Evolutionary conservation across 805 yeast species (phyloP).

Genomic region (Isabelozyma gotoi): DNA sequence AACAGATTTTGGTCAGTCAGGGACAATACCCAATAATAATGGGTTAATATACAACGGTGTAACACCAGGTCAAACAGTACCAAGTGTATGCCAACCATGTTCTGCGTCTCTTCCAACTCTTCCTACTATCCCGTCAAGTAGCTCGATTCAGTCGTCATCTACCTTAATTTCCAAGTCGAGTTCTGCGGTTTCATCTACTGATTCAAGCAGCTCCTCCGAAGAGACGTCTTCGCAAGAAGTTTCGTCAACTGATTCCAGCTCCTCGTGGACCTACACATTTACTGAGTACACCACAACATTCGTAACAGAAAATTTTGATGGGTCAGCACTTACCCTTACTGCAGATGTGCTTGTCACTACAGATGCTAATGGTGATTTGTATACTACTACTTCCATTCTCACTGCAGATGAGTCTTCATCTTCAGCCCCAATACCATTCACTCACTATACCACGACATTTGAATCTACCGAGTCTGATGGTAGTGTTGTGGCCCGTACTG

Average conservation of each 20-base stretch:
- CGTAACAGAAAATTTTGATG: slow-evolving; percentile 9
- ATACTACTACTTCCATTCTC: slow-evolving; percentile 9
- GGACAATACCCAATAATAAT: too few relatives aligned
- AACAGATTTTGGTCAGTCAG: too few relatives aligned
- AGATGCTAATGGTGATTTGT: slow-evolving; percentile 8
- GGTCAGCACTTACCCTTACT: slow-evolving; percentile 14
- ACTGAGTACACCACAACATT: slow-evolving; percentile 13
- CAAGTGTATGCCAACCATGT: too few relatives aligned
- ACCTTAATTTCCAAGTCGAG: too few relatives aligned
- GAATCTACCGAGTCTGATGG: not conserved
- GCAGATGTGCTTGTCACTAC: slow-evolving; percentile 14
- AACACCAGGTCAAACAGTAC: too few relatives aligned
- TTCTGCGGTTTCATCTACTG: too few relatives aligned
- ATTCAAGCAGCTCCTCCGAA: too few relatives aligned
- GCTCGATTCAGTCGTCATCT: too few relatives aligned
- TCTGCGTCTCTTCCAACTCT: too few relatives aligned
- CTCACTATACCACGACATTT: not conserved
- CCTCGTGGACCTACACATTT: not conserved
- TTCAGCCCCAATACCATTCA: not conserved
- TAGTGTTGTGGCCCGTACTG: not conserved
- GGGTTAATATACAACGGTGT: too few relatives aligned
- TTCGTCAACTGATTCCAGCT: not conserved
- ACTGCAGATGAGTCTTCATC: not conserved
- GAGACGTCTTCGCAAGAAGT: too few relatives aligned
- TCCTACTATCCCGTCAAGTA: too few relatives aligned